A percentile compares a stretch with the other conserved stretches of the same genome.
phyloP scores from a whole-genome alignment of 1,284 basidiomycete genomes.

The Coniferiporia sulphurascens region DNA sequence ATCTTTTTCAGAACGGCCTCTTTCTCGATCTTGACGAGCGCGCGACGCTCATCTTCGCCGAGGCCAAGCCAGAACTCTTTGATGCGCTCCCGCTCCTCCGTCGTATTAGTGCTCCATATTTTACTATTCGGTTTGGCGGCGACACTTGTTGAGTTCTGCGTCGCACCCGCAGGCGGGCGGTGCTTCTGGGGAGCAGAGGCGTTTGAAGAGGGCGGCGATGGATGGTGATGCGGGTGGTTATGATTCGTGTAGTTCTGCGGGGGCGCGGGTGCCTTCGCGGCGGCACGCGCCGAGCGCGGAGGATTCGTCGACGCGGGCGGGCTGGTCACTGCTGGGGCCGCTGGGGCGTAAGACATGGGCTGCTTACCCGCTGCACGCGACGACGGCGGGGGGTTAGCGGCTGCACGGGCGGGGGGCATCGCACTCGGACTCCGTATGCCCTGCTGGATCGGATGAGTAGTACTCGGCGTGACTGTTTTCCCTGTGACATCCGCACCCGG shows the following conservation, averaged over 20 bases:
- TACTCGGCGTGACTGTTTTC: background rate
- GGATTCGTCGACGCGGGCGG: constrained; percentile 29
- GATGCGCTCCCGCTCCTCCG: constrained; percentile 93
- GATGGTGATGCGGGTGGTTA: constrained; percentile 54
- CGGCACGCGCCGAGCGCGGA: constrained; percentile 49
- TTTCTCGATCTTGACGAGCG: constrained; percentile 94
- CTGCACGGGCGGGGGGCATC: constrained; percentile 37
- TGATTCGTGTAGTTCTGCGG: constrained; percentile 46
- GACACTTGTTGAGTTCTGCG: constrained; percentile 27
- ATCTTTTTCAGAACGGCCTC: constrained; percentile 96
- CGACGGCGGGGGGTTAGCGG: constrained; percentile 27
- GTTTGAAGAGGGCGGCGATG: constrained; percentile 66
- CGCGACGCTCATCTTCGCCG: constrained; percentile 82
- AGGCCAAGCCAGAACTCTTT: constrained; percentile 96
- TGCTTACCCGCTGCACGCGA: constrained; percentile 22
- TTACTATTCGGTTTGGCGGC: constrained; percentile 53
- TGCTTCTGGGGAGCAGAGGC: constrained; percentile 47
- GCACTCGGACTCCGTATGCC: constrained; percentile 27
- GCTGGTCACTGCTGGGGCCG: constrained; percentile 31
- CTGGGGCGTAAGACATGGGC: constrained; percentile 28
- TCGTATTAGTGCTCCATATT: constrained; percentile 87
- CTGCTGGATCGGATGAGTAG: constrained; percentile 19
- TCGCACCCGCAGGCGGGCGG: constrained; percentile 35
- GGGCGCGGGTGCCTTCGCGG: constrained; percentile 63
- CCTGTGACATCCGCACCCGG: background rate